Conservation (phyloP, 345 rosid genomes). For the Angophora floribunda region DNA sequence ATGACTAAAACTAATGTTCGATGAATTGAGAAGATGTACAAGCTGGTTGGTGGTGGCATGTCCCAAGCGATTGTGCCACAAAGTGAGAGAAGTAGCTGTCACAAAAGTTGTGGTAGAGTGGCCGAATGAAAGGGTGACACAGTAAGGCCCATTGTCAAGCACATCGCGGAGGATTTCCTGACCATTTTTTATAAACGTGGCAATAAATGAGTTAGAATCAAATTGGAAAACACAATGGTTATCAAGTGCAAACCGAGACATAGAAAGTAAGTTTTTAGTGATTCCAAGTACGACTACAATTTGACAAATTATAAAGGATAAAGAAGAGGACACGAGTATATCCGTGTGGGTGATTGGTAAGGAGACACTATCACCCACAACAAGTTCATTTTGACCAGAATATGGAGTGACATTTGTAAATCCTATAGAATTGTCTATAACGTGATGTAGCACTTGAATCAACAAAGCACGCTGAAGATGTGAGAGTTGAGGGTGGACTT, state of each 20-base stretch:
- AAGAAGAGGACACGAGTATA: not conserved
- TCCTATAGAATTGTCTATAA: not conserved
- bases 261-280: not conserved
- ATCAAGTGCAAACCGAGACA: not conserved
- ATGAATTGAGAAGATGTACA: not conserved
- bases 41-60: not conserved
- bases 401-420: not conserved
- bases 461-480: not conserved
- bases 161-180: not conserved
- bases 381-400: not conserved
- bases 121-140: not conserved
- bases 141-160: not conserved
- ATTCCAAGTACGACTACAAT: not conserved
- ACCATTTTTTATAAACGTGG: not conserved
- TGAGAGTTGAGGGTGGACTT: not conserved
- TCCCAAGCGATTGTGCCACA: not conserved
- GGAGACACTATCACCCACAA: not conserved
- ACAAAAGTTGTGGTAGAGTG: not conserved
- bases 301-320: not conserved
- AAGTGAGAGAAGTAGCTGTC: not conserved
- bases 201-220: not conserved
- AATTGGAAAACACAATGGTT: not conserved
- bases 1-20: not conserved
- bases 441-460: not conserved
- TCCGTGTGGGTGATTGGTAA: not conserved